Percentiles rank a stretch among this genome's conserved stretches.
phyloP scores from a whole-genome alignment of 2,329 filamentous ascomycete genomes.

The Stemphylium vesicarium region DNA sequence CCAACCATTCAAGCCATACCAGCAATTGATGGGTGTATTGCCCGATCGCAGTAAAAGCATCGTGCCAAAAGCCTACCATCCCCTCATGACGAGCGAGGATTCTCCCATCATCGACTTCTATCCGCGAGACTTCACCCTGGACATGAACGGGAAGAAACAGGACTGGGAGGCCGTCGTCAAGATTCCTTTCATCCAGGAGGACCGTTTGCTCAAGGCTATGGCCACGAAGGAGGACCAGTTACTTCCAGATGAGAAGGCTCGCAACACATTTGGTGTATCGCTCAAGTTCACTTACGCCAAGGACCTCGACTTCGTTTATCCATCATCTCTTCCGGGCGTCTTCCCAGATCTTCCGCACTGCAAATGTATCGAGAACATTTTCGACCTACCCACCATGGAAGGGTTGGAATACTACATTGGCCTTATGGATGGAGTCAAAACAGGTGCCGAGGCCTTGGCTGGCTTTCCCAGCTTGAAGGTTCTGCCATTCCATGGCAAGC shows the following conservation, averaged over 20 bases:
- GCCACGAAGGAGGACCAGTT: constrained; percentile 79
- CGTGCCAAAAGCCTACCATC: constrained; percentile 84
- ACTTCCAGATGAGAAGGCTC: constrained; percentile 75
- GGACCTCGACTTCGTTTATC: constrained; percentile 80
- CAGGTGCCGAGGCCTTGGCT: constrained; percentile 83
- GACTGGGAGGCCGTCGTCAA: constrained; percentile 99
- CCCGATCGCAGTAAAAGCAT: constrained; percentile 98
- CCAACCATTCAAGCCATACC: constrained; percentile 91
- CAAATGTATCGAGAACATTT: constrained; percentile 93
- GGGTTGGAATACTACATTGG: constrained; percentile 85
- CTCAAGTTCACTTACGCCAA: constrained; percentile 90
- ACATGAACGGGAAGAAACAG: constrained; percentile 99
- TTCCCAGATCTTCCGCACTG: constrained; percentile 90
- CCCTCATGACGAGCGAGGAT: constrained; percentile 86
- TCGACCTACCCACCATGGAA: constrained; percentile 90
- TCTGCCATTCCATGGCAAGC: constrained; percentile 78
- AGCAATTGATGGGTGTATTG: constrained; percentile 97
- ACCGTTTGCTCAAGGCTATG: constrained; percentile 84
- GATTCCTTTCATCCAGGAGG: constrained; percentile 97
- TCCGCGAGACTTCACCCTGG: constrained; percentile 92
- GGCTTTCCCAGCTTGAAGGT: constrained; percentile 92
- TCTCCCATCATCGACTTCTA: constrained; percentile 99
- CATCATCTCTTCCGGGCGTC: constrained; percentile 83
- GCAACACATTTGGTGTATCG: constrained; percentile 90
- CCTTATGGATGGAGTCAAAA: constrained; percentile 80